Base-by-base conservation (phyloP, 2,329 filamentous ascomycete genomes). In the Teratosphaeriaceae sp. region DNA sequence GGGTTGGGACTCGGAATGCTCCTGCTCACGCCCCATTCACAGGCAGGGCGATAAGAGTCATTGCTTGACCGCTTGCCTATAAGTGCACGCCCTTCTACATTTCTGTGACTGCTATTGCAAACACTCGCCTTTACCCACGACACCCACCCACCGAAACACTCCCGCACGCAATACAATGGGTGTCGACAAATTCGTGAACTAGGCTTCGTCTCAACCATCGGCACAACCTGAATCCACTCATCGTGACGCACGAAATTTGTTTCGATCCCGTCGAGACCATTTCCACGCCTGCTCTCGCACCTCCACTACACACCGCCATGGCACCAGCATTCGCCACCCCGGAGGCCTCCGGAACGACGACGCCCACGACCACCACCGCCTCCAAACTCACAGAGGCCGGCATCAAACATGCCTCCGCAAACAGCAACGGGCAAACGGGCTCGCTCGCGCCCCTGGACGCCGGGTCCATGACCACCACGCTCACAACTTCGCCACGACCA, bases 381-480 rank as follows among this genome's bases (percentile, higher is more conserved):
- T 58, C 62, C 7, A 51, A 54, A 38, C 57, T 66, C 38, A 64
- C 60, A 29, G 50, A 59, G 42, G 62, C 62, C 15, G 63, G 63
- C 48, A 62, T 66, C 51, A 59, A 60, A 53, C 59, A 64, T 45
- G 44, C 48, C 40, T 48, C 49, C 27, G 38, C 51, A 18, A 33
- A 37, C 38, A 45, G 51, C 34, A 56, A 52, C 27, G 40, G 45
- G 45, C 21, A 51, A 16, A 45, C 52, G 7, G 42, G 48, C 37
- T 37, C 42, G 22, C 48, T 61, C 12, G 62, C 69, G 18, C 56
- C 65, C 20, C 61, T 73, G 31, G 66, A 72, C 44, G 68, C 69
- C 37, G 71, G 69, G 30, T 61, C 58, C 29, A 61, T 71, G 42
- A 61, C 57, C 44, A 62, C 60, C 45, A 67, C 63, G 42, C 61